phyloP scores from a whole-genome alignment of 116 monocot genomes.

The Phalaenopsis hybrid region DNA sequence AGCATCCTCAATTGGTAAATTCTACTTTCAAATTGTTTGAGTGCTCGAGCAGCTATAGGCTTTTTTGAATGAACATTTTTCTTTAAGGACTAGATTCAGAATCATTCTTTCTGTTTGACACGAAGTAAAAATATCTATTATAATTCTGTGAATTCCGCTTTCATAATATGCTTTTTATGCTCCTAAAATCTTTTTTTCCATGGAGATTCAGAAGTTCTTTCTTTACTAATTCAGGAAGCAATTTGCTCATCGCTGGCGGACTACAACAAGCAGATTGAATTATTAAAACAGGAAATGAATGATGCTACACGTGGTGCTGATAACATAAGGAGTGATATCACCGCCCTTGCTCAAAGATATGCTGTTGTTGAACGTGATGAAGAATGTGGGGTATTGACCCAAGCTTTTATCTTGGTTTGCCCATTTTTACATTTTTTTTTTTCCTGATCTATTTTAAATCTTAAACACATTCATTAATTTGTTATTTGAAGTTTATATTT shows the following conservation, averaged over 20 bases:
- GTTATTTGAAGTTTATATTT: background rate
- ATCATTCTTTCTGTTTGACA: background rate
- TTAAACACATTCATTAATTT: background rate
- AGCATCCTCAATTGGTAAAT: background rate
- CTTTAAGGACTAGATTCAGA: background rate
- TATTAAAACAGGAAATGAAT: conserved; percentile 89
- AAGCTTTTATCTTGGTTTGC: background rate
- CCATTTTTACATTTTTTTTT: background rate
- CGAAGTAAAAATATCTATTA: background rate
- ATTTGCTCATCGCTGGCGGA: conserved; percentile 92
- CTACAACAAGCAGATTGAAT: conserved; percentile 94
- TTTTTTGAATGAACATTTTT: background rate
- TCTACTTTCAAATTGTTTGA: too few relatives aligned
- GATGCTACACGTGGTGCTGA: conserved; percentile 98
- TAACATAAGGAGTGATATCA: conserved; percentile 88
- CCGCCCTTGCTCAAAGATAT: conserved; percentile 93
- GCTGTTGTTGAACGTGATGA: conserved; percentile 82
- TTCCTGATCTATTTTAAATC: background rate
- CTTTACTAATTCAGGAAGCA: conserved; percentile 55
- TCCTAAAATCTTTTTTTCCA: background rate
- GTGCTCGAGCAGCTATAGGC: too few relatives aligned
- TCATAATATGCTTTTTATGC: too few relatives aligned
- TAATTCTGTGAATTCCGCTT: background rate
- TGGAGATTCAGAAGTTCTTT: conserved; percentile 6
- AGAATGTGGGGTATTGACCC: conserved; percentile 80